Base-by-base conservation (phyloP, 805 yeast species). In the Lipomyces oligophaga region DNA sequence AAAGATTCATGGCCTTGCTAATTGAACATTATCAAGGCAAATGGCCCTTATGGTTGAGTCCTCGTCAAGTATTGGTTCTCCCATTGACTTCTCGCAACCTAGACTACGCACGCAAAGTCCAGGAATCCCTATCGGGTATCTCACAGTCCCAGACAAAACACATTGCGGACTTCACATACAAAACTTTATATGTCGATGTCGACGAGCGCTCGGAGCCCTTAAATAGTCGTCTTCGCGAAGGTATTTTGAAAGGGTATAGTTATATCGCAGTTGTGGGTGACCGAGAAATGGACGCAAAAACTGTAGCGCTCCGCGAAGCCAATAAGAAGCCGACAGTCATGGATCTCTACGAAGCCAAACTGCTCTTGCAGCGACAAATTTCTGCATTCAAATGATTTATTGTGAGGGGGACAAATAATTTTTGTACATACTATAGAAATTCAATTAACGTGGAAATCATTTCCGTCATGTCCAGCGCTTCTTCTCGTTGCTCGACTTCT, bases 1-100 rank as follows among this genome's bases (percentile, higher is more conserved):
- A 93, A 64, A 73, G 98, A 60, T 93, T 93, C 62, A 68, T 93
- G 67, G 96, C 97, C 1, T 76, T 93, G 49, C 70, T 93, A 50
- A 79, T 93, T 42, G 97, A 93, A 63, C 94, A 89, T 55, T 86
- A 80, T 63, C 77, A 78, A 46, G 98, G 97, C 0, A 81, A 82
- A 57, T 93, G 97, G 97, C 98, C 98, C 7, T 88, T 93, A 63
- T 93, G 98, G 98, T 62, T 93, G 35, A 86, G 83, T 54, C 97
- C 97, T 5, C 74, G 94, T 52, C 98, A 93, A 63, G 93, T 90
- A 0, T 73, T 84, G 32, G 73, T 93, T 2, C 73, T 93, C 4
- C 97, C 98, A 1, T 80, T 88, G 3, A 63, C 68, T 3, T 79
- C 81, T 47, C 79, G 79, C 0, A 67, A 73, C 7, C 89, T 28